Evolutionary conservation across 148 eudicot species (phyloP).

Genomic region (Amaranthus hypochondriacus): DNA sequence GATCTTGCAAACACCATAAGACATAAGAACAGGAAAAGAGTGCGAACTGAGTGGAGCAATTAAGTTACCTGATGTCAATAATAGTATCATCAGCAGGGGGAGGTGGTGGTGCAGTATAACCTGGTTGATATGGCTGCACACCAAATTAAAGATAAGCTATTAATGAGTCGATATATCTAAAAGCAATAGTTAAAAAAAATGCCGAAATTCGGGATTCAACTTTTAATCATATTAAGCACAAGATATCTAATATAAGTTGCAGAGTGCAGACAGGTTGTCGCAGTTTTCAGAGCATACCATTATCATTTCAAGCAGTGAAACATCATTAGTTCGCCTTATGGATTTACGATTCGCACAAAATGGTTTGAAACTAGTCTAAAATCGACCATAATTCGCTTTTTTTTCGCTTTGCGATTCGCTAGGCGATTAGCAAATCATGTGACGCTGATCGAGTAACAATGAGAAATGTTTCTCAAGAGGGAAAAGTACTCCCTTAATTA

Average conservation of each 20-base stretch:
- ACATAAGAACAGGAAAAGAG: not conserved
- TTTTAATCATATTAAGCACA: not conserved
- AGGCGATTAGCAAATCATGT: too few relatives aligned
- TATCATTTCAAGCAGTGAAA: not conserved
- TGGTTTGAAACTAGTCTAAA: too few relatives aligned
- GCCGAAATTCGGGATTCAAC: too few relatives aligned
- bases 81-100: conserved; percentile 50
- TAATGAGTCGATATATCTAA: not conserved
- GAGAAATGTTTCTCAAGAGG: not conserved
- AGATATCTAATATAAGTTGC: not conserved
- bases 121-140: conserved; percentile 67
- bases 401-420: too few relatives aligned
- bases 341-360: too few relatives aligned
- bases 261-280: not conserved
- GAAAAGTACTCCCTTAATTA: not conserved
- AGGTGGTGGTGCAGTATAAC: conserved; percentile 78
- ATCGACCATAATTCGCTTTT: too few relatives aligned
- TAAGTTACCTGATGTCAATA: conserved; percentile 66
- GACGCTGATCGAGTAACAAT: too few relatives aligned
- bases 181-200: not conserved
- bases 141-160: conserved; percentile 9
- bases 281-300: not conserved
- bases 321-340: not conserved
- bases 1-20: not conserved
- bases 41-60: not conserved